Evolutionary conservation across 306 rosid genomes (phyloP).

Genomic region (Cicer cuneatum): DNA sequence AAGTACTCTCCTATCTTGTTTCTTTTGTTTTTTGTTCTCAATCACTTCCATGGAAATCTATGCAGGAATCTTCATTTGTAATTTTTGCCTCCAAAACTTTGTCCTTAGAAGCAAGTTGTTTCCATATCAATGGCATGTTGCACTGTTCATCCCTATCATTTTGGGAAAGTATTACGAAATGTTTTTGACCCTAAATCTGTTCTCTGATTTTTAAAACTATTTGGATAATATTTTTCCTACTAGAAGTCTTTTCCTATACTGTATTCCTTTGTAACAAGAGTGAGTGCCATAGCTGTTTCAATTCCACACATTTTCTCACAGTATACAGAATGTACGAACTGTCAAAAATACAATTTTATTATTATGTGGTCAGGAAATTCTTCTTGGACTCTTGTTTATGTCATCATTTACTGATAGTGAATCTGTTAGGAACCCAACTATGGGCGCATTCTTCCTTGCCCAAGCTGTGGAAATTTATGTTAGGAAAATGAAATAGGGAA

Average conservation of each 20-base stretch:
- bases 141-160: neutral
- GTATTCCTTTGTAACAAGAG: neutral
- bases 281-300: constrained; percentile 25
- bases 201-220: neutral
- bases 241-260: neutral
- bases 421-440: too few relatives aligned
- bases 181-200: neutral
- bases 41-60: neutral
- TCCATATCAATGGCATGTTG: neutral
- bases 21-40: constrained; percentile 10
- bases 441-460: too few relatives aligned
- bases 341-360: neutral
- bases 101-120: neutral
- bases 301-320: constrained; percentile 2
- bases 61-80: neutral
- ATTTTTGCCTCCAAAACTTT: neutral
- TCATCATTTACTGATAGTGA: neutral
- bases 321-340: neutral
- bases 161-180: neutral
- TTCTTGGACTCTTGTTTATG: neutral
- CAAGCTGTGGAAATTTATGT: too few relatives aligned
- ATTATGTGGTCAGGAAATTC: constrained; percentile 13
- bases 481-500: too few relatives aligned
- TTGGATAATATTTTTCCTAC: neutral
- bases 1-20: neutral